Evolutionary conservation across 176 grass and related monocot genomes (phyloP), one percentile per base, ranked within the genome.

Genomic region (Tillandsia leiboldiana): DNA sequence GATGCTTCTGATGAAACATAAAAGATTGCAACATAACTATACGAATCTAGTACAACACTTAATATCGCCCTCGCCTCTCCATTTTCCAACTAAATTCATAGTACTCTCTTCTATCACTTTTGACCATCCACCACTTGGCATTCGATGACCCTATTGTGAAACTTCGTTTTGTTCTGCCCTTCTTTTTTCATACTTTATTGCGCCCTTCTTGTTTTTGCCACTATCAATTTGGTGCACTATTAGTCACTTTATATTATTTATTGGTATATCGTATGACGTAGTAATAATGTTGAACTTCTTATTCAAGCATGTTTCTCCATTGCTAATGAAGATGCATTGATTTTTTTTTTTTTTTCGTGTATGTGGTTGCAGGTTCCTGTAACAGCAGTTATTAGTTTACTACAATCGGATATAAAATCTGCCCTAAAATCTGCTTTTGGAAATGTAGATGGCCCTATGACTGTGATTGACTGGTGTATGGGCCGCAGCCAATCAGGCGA

Each of bases 391-490:
- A 86, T 90, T 83, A 92, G 84, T 75, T 73, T 97, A 75, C 79
- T 97, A 74, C 94, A 92, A 48, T 92, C 94, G 3, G 94, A 97
- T 85, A 87, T 97, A 87, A 97, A 79, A 76, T 3, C 50, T 73
- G 86, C 86, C 65, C n/a, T 97, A 78, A 93, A 97, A 97, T 70
- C 82, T 65, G 80, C 87, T 58, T 97, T 97, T 83, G 63, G 68
- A 76, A 96, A 75, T 85, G 87, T 89, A 77, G 89, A 97, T 77
- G 94, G 93, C 67, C 93, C 93, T 66, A 76, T 97, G 69, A 84
- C 86, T 52, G 85, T 92, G 9, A 87, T 79, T 76, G 94, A 97
- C 83, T 97, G 89, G 89, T 97, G 94, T 75, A 97, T 72, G 77
- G 94, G 94, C 72, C 87, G 84, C 73, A 70, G 77, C 33, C 76